Evolutionary conservation across 208 protist genomes (phyloP), one percentile per base, ranked within the genome.

Genomic region (Crithidia fasciculata): DNA sequence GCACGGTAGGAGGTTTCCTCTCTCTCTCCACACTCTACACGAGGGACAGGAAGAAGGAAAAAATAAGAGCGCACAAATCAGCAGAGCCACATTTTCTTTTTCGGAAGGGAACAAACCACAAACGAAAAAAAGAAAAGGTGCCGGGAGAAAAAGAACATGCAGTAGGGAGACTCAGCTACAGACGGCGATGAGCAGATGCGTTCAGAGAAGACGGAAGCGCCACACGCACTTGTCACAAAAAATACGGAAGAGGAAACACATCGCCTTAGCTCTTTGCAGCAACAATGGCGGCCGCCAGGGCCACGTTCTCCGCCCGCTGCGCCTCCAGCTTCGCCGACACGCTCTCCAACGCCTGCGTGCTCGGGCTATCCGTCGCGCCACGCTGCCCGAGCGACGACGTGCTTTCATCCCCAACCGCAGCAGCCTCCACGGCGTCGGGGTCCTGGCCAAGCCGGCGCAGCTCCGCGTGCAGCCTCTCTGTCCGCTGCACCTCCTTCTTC

Each of bases 381-480:
- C 28, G 60, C 56, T 71, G 55, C 10, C 53, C 65, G 67, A 67
- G 47, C 13, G 58, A 55, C 55, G 37, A 49, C n/a, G 49, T 62
- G 18, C 50, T 57, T n/a, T 37, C 28, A 15, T 41, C 19, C 19
- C 28, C 28, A 28, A 58, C 55, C n/a, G 50, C 72, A 53, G 65
- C 71, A 54, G 64, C 65, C n/a, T 61, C 65, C 59, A 52, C 56
- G 9, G 58, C 60, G 7, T 28, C 62, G 9, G 62, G 55, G 45
- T 66, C 49, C 68, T 58, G 54, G 52, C 68, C 66, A 18, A 60
- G 28, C 43, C 37, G 44, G 10, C 52, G 40, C 59, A 69, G 47
- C 71, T 71, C 56, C 52, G 56, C 61, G 18, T 63, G 71, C 66
- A 74, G 57, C 58, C 49, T 63, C 28, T 69, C 70, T 2, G 55